These are phyloP conservation scores for Cryptosporidium parvum DNA, from an alignment of 169 alveolate genomes.

Conservation along the genomic window DNA sequence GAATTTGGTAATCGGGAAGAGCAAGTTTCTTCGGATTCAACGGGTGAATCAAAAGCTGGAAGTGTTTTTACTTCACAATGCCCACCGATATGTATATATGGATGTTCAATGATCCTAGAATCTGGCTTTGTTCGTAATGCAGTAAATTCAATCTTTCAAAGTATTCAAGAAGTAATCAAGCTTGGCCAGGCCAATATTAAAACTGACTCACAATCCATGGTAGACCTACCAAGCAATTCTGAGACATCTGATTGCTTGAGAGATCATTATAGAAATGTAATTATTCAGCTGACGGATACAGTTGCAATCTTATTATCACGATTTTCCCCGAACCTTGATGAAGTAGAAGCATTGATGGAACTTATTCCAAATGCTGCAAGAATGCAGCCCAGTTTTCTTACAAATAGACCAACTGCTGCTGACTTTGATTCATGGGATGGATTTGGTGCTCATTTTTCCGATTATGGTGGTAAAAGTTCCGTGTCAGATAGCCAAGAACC, in stretches of 20 bases:
- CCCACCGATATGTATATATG: conserved; percentile 67
- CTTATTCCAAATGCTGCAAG: conserved; percentile 69
- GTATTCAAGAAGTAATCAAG: conserved; percentile 52
- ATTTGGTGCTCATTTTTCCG: neutral
- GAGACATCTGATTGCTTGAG: conserved; percentile 40
- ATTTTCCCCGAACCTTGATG: conserved; percentile 51
- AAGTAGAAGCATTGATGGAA: conserved; percentile 64
- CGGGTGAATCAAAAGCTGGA: neutral
- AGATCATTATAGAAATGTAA: conserved; percentile 56
- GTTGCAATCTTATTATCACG: conserved; percentile 55
- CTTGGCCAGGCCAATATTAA: conserved; percentile 62
- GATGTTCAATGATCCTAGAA: conserved; percentile 39
- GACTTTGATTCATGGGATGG: conserved; percentile 74
- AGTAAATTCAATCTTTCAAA: conserved; percentile 52
- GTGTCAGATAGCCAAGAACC: neutral
- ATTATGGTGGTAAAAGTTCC: neutral
- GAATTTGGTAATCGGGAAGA: neutral
- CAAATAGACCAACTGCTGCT: conserved; percentile 71
- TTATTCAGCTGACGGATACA: conserved; percentile 38
- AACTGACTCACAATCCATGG: conserved; percentile 71
- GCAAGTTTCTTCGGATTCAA: conserved; percentile 28
- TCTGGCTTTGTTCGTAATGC: conserved; percentile 54
- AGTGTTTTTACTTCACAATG: conserved; percentile 62
- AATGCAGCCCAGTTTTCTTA: conserved; percentile 65
- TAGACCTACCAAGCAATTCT: conserved; percentile 25